Evolutionary conservation across 2,329 filamentous ascomycete genomes (phyloP).

Genomic region (Penicillium italicum): DNA sequence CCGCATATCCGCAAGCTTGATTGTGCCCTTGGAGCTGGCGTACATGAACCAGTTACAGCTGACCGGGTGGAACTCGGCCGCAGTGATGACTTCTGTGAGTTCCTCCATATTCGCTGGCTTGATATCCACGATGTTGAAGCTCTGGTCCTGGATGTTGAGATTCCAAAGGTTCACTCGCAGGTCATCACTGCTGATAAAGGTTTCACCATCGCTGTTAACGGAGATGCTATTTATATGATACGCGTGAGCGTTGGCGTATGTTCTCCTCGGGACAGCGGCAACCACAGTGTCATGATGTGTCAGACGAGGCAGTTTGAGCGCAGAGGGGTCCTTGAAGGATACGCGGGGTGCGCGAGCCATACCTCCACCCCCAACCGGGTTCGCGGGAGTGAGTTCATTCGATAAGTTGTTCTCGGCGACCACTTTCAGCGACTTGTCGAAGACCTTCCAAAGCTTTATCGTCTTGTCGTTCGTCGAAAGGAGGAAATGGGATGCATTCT

Average conservation of each 20-base stretch:
- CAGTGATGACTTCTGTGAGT: slow-evolving; percentile 96
- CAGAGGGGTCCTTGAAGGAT: slow-evolving; percentile 73
- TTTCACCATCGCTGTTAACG: slow-evolving; percentile 99
- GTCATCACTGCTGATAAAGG: slow-evolving; percentile 98
- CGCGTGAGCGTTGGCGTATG: slow-evolving; percentile 96
- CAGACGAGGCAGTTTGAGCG: slow-evolving; percentile 89
- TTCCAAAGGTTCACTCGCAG: slow-evolving; percentile 98
- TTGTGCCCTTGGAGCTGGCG: slow-evolving; percentile 96
- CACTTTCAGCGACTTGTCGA: slow-evolving; percentile 98
- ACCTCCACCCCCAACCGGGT: slow-evolving; percentile 70
- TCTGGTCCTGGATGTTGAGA: slow-evolving; percentile 97
- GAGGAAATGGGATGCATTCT: slow-evolving; percentile 97
- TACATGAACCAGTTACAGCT: slow-evolving; percentile 99
- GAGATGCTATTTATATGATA: slow-evolving; percentile 99
- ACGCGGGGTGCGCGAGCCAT: slow-evolving; percentile 67
- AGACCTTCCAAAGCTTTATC: slow-evolving; percentile 99
- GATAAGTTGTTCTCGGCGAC: slow-evolving; percentile 99
- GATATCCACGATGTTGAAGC: slow-evolving; percentile 99
- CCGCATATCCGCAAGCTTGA: slow-evolving; percentile 98
- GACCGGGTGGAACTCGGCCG: slow-evolving; percentile 91
- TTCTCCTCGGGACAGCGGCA: slow-evolving; percentile 89
- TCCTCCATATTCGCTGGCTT: slow-evolving; percentile 99
- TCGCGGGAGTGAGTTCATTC: slow-evolving; percentile 79
- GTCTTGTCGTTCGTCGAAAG: slow-evolving; percentile 99
- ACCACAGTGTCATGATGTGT: slow-evolving; percentile 99